These are phyloP conservation scores for Isatis tinctoria DNA, from an alignment of 345 rosid genomes.

Conservation along the genomic window DNA sequence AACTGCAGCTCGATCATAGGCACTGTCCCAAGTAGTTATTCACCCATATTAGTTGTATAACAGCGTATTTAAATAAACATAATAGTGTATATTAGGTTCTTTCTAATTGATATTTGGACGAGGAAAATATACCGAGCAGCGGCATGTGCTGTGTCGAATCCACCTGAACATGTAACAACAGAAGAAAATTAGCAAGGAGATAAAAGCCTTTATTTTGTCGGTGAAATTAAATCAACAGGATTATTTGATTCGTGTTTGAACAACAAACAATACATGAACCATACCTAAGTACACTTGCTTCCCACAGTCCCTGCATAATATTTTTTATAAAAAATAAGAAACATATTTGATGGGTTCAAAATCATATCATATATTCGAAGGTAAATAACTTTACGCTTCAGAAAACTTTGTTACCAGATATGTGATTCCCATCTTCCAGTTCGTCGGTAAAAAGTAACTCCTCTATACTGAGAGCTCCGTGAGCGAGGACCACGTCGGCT, in stretches of 20 bases:
- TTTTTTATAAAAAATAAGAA: background rate
- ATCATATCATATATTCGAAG: background rate
- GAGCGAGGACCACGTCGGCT: constrained; percentile 97
- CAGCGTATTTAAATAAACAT: background rate
- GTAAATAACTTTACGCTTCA: background rate
- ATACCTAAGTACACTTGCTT: constrained; percentile 97
- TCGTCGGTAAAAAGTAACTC: constrained; percentile 94
- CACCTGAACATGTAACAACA: constrained; percentile 48
- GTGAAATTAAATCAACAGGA: background rate
- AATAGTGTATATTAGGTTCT: background rate
- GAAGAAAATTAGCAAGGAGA: background rate
- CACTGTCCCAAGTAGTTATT: constrained; percentile 42
- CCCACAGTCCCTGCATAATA: constrained; percentile 89
- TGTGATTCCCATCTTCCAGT: constrained; percentile 99
- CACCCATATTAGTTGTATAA: background rate
- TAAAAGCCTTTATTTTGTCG: background rate
- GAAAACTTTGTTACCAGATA: constrained; percentile 54
- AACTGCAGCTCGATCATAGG: constrained; percentile 96
- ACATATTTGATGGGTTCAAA: background rate
- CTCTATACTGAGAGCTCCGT: constrained; percentile 93
- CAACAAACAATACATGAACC: constrained; percentile 8
- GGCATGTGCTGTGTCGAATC: constrained; percentile 99
- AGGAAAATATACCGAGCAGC: constrained; percentile 74
- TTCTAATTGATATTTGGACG: background rate
- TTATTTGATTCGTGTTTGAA: background rate